phyloP scores from a whole-genome alignment of 2,329 filamentous ascomycete species.

The Colletotrichum shisoi region DNA sequence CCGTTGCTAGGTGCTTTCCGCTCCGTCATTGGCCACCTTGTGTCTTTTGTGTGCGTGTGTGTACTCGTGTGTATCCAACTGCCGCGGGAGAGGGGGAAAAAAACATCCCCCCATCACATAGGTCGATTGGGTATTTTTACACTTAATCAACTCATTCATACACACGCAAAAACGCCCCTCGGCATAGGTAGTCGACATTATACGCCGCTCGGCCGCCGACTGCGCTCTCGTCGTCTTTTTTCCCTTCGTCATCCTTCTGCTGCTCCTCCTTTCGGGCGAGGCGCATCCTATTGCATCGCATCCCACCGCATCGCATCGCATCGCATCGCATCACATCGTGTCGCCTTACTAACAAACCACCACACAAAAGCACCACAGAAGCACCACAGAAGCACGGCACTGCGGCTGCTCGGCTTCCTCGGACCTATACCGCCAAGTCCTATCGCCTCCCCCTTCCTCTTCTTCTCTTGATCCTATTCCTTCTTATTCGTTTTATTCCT shows the following conservation, averaged over 20 bases:
- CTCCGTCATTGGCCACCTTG: slow-evolving; percentile 7
- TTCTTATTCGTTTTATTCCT: slow-evolving; percentile 23
- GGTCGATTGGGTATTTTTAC: too few relatives aligned
- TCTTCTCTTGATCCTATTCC: neutral
- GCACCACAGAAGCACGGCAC: slow-evolving; percentile 1
- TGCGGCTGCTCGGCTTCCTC: neutral
- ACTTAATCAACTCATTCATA: neutral
- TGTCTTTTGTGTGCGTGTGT: slow-evolving; percentile 2
- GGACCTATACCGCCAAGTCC: neutral
- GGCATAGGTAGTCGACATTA: slow-evolving; percentile 25
- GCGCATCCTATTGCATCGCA: slow-evolving; percentile 4
- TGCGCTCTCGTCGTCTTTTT: slow-evolving; percentile 2
- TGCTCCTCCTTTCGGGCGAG: slow-evolving; percentile 3
- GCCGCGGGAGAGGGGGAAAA: neutral
- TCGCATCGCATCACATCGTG: neutral
- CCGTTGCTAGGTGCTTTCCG: slow-evolving; percentile 44
- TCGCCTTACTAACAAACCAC: slow-evolving; percentile 28
- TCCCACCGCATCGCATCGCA: slow-evolving; percentile 7
- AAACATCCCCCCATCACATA: neutral
- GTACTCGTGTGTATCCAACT: neutral
- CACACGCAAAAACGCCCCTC: slow-evolving; percentile 10
- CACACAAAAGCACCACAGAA: neutral
- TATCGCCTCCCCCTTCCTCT: neutral
- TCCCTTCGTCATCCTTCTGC: neutral
- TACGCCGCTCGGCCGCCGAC: slow-evolving; percentile 7